These are phyloP conservation scores for Nannochloris sp. DNA, from an alignment of 139 green algal species.

Conservation along the genomic window DNA sequence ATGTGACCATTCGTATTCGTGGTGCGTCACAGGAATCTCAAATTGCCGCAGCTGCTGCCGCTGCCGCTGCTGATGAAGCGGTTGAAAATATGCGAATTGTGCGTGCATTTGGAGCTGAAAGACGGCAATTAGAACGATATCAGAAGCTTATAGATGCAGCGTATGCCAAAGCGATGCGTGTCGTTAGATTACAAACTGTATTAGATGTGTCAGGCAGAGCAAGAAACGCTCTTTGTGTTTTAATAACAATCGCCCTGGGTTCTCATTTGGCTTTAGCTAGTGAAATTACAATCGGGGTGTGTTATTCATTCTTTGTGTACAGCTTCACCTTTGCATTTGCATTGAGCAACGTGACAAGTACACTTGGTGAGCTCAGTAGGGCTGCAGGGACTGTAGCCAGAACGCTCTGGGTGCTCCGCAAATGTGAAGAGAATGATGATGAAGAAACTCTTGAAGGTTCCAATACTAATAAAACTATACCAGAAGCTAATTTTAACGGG, in stretches of 20 bases:
- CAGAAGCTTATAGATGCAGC: constrained; percentile 4
- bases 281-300: constrained; percentile 9
- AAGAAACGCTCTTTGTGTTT: constrained; percentile 29
- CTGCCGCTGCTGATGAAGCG: constrained; percentile 13
- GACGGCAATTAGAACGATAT: constrained; percentile 12
- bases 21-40: constrained; percentile 3
- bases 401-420: constrained; percentile 5
- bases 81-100: constrained; percentile 24
- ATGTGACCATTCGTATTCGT: constrained; percentile 1
- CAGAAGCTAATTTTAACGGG: neutral
- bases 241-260: constrained; percentile 22
- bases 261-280: constrained; percentile 16
- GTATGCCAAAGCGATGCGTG: neutral
- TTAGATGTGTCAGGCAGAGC: constrained; percentile 21
- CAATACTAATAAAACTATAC: too few relatives aligned
- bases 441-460: too few relatives aligned
- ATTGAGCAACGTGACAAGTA: constrained; percentile 24
- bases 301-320: constrained; percentile 31
- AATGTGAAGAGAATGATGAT: constrained; percentile 3
- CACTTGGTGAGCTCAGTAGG: constrained; percentile 10
- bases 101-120: constrained; percentile 17
- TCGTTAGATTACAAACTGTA: constrained; percentile 11
- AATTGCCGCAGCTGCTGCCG: neutral
- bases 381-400: constrained; percentile 8
- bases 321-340: constrained; percentile 18